Conservation (phyloP, 768 basidiomycete species). For the Lactarius sp. region DNA sequence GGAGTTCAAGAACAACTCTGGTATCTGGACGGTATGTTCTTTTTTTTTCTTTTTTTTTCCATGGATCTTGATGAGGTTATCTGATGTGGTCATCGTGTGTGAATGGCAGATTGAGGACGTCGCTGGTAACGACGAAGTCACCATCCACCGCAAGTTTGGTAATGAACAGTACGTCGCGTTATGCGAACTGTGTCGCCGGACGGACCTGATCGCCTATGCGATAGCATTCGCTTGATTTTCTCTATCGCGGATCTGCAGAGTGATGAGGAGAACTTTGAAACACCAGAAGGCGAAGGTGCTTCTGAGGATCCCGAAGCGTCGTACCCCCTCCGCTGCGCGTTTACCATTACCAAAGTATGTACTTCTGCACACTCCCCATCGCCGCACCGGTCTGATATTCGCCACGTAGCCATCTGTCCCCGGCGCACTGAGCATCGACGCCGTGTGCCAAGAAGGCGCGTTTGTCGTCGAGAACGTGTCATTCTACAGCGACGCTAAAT, state of each 20-base stretch:
- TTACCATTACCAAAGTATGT: constrained; percentile 80
- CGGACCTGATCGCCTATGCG: background rate
- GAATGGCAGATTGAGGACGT: constrained; percentile 58
- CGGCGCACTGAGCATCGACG: constrained; percentile 75
- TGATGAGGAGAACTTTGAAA: constrained; percentile 36
- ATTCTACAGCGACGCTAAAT: constrained; percentile 66
- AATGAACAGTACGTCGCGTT: constrained; percentile 69
- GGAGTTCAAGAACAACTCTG: constrained; percentile 59
- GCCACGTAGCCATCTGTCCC: constrained; percentile 40
- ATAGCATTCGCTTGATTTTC: constrained; percentile 85
- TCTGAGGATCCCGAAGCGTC: constrained; percentile 37
- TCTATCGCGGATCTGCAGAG: constrained; percentile 83
- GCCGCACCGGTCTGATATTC: constrained; percentile 14
- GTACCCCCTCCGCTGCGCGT: constrained; percentile 72
- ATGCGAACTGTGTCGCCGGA: too few relatives aligned
- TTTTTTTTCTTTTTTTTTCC: background rate
- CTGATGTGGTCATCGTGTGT: background rate
- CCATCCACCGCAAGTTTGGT: constrained; percentile 77
- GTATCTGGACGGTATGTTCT: constrained; percentile 69
- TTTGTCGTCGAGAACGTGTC: constrained; percentile 90
- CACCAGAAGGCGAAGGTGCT: constrained; percentile 38
- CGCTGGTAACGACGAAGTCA: constrained; percentile 74
- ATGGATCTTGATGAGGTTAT: background rate
- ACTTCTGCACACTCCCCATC: background rate
- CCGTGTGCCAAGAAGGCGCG: constrained; percentile 69